phyloP scores from a whole-genome alignment of 176 grass and related monocot genomes.

The Olyra latifolia region DNA sequence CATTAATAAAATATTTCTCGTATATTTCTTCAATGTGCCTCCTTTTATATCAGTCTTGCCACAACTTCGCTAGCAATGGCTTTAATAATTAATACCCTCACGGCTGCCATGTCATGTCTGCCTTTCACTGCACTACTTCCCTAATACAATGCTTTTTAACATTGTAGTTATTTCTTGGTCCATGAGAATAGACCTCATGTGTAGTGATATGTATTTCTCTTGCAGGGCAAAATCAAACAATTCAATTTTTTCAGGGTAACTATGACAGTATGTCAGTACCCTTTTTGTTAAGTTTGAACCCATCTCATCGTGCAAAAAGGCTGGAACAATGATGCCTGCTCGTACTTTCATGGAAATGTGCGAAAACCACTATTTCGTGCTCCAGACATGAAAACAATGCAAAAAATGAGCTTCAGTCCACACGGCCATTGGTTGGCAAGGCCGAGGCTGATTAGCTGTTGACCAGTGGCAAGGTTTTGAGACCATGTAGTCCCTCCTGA shows the following conservation, averaged over 20 bases:
- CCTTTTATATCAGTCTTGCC: background rate
- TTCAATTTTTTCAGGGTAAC: constrained; percentile 21
- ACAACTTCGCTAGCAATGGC: background rate
- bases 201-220: constrained; percentile 32
- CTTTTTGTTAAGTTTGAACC: background rate
- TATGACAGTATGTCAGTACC: background rate
- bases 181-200: background rate
- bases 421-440: background rate
- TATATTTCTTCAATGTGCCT: background rate
- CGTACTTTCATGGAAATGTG: constrained; percentile 20
- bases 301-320: background rate
- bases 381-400: constrained; percentile 14
- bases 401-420: constrained; percentile 18
- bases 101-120: background rate
- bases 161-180: background rate
- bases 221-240: constrained; percentile 20
- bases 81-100: constrained; percentile 8
- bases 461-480: background rate
- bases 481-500: background rate
- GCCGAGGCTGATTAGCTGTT: background rate
- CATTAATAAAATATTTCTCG: constrained; percentile 13
- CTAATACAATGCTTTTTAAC: background rate
- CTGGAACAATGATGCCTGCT: constrained; percentile 23
- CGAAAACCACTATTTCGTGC: constrained; percentile 2
- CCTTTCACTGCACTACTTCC: background rate